Evolutionary conservation across 805 yeast genomes (phyloP).

Genomic region (Barnettozyma sp.): DNA sequence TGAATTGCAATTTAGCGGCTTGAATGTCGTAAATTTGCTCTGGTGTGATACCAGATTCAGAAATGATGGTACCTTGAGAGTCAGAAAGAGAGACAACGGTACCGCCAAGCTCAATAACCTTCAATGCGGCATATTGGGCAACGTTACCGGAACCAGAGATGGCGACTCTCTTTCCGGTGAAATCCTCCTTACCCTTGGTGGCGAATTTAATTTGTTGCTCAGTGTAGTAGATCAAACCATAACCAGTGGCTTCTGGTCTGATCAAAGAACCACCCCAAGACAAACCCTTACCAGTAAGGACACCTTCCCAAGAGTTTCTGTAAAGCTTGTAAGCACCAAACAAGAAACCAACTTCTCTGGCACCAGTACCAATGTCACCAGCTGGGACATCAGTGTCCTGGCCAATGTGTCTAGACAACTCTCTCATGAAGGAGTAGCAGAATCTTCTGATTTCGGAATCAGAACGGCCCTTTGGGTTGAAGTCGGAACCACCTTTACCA

Average conservation of each 20-base stretch:
- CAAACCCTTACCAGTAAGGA: constrained; percentile 95
- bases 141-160: constrained; percentile 98
- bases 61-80: constrained; percentile 84
- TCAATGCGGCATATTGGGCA: constrained; percentile 97
- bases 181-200: constrained; percentile 79
- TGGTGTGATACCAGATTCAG: constrained; percentile 73
- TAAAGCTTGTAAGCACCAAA: constrained; percentile 94
- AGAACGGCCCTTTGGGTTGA: constrained; percentile 93
- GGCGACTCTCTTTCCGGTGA: constrained; percentile 91
- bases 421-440: constrained; percentile 94
- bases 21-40: constrained; percentile 72
- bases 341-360: constrained; percentile 63
- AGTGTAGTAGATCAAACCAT: constrained; percentile 93
- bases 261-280: constrained; percentile 98
- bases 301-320: constrained; percentile 94
- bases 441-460: constrained; percentile 94
- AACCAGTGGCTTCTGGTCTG: constrained; percentile 99
- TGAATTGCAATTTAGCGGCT: constrained; percentile 74
- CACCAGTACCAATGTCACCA: constrained; percentile 98
- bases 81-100: constrained; percentile 90
- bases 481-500: constrained; percentile 99
- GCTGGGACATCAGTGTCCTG: constrained; percentile 98
- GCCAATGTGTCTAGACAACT: constrained; percentile 93
- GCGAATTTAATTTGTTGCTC: constrained; percentile 97
- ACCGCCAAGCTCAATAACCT: constrained; percentile 95